Percentiles rank a stretch among this genome's conserved stretches.
Conservation (phyloP, 1,284 basidiomycete species). For the Heterobasidion parviporum region DNA sequence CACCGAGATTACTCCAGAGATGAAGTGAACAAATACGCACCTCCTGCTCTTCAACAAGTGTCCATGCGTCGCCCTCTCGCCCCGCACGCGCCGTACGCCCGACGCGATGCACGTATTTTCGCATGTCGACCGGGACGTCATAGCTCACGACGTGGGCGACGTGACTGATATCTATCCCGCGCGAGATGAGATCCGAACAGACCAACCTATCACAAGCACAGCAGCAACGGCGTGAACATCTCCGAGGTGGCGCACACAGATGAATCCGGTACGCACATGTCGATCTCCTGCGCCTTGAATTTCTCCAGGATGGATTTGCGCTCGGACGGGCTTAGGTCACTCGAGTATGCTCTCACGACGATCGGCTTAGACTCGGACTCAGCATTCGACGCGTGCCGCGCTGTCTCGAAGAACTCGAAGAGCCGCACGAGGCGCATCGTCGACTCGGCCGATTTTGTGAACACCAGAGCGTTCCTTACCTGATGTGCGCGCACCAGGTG, state of each 20-base stretch:
- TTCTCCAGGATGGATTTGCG: constrained; percentile 72
- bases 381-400: constrained; percentile 21
- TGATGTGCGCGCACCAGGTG: constrained; percentile 65
- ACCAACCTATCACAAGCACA: constrained; percentile 56
- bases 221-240: neutral
- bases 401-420: constrained; percentile 75
- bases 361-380: constrained; percentile 22
- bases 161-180: constrained; percentile 93
- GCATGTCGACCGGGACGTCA: constrained; percentile 93
- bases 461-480: constrained; percentile 76
- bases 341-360: constrained; percentile 72
- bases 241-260: neutral
- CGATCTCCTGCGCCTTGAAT: constrained; percentile 77
- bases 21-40: constrained; percentile 26
- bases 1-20: neutral
- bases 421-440: constrained; percentile 78
- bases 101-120: constrained; percentile 95
- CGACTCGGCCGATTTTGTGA: constrained; percentile 94
- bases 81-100: constrained; percentile 94
- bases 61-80: constrained; percentile 83
- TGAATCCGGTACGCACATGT: constrained; percentile 54
- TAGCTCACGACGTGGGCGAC: constrained; percentile 92
- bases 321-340: constrained; percentile 72
- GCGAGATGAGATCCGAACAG: constrained; percentile 92
- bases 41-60: constrained; percentile 93